Evolutionary conservation across 495 filamentous ascomycete genomes (phyloP), one percentile per base, ranked within the genome.

Genomic region (Aspergillus hancockii): DNA sequence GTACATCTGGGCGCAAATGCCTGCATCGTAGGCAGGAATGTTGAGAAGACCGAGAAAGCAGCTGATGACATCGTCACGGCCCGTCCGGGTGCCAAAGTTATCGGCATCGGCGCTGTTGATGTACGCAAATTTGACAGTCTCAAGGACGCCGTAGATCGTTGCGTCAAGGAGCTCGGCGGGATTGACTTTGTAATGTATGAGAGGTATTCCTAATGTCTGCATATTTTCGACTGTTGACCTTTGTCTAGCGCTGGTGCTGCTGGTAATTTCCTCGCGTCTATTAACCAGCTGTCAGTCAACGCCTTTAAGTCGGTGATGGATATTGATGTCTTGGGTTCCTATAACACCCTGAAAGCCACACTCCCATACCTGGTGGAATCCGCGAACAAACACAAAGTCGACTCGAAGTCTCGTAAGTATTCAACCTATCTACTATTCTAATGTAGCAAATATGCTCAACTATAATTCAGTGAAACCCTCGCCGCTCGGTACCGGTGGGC

Each of bases 221-320:
- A 21, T 32, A 21, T 41, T 22, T 40, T 36, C 22, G n/a, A 14
- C n/a, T 58, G 41, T 60, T 71, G 47, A 67, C 43, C 28, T 14
- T 45, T 40, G 25, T 54, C 4, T 64, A 96, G 91, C 70, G 93
- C 93, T 38, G 94, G 94, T 51, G 94, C 94, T 30, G 94, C 94
- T 13, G 94, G 94, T 34, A 98, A 98, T 73, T 98, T 98, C 80
- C 83, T 98, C 22, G 88, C 93, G 7, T 88, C 93, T 1, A 90
- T 98, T 63, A 77, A 86, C 22, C 88, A 88, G 58, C 82, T 97
- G 4, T 89, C 84, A 2, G 73, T 88, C 46, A 97, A 97, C 68
- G 94, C 90, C 18, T 97, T 98, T 84, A 96, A 92, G 71, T 80
- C 90, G 0, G 94, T 98, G 41, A 92, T 98, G 62, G 94, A 98